Conservation (phyloP, 768 basidiomycete species). For the Lactarius indigo region DNA sequence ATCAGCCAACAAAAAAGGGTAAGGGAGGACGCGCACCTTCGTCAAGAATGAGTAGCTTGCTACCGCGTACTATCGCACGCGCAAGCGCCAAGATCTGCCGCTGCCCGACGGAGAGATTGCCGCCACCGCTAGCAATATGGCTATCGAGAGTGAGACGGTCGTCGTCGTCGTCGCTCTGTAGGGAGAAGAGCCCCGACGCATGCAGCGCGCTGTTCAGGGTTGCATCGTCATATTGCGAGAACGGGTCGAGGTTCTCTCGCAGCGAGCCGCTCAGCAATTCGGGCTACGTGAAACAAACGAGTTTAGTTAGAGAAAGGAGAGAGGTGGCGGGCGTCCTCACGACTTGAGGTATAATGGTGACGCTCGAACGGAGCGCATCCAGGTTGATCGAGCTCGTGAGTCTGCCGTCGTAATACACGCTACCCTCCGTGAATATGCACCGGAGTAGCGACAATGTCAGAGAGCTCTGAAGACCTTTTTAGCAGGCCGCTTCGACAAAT, state of each 20-base stretch:
- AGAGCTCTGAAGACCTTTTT: constrained; percentile 35
- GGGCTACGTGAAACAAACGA: constrained; percentile 31
- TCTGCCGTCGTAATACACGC: constrained; percentile 49
- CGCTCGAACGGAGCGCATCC: constrained; percentile 47
- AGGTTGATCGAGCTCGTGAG: constrained; percentile 47
- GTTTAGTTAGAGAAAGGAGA: constrained; percentile 14
- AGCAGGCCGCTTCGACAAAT: neutral
- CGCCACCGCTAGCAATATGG: constrained; percentile 41
- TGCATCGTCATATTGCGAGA: constrained; percentile 51
- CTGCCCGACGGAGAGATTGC: constrained; percentile 52
- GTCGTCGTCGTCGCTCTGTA: constrained; percentile 38
- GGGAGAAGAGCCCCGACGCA: constrained; percentile 43
- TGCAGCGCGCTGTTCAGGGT: constrained; percentile 47
- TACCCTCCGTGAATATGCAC: constrained; percentile 51
- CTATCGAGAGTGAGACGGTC: constrained; percentile 44
- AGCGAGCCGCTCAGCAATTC: constrained; percentile 55
- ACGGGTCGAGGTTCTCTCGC: constrained; percentile 58
- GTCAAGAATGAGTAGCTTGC: constrained; percentile 56
- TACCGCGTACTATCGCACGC: constrained; percentile 53
- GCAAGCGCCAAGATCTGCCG: constrained; percentile 59
- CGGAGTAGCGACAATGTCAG: constrained; percentile 52
- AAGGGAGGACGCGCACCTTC: constrained; percentile 37
- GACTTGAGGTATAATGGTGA: constrained; percentile 59
- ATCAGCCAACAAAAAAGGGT: neutral
- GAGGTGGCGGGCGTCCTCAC: constrained; percentile 32